These are phyloP conservation scores for Vachellia collinsii DNA, from an alignment of 306 rosid genomes.

Conservation along the genomic window DNA sequence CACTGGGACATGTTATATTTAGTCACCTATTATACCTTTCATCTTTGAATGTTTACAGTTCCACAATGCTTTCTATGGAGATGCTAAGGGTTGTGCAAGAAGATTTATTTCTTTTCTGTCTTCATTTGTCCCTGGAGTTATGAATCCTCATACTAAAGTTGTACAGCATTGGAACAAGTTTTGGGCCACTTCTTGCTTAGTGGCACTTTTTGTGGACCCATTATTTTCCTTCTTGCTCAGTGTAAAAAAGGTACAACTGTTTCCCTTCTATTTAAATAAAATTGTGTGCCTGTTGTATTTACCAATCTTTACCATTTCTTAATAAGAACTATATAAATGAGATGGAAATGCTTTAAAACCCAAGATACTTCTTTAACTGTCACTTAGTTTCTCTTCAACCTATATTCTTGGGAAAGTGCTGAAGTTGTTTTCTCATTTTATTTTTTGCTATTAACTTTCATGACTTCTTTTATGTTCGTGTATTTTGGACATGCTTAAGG, in stretches of 20 bases:
- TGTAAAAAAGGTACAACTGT: constrained; percentile 48
- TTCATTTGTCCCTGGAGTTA: constrained; percentile 69
- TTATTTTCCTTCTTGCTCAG: constrained; percentile 71
- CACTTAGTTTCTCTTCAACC: background rate
- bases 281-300: constrained; percentile 1
- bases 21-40: background rate
- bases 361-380: background rate
- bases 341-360: constrained; percentile 2
- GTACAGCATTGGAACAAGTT: constrained; percentile 78
- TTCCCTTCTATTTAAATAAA: constrained; percentile 28
- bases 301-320: constrained; percentile 13
- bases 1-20: constrained; percentile 2
- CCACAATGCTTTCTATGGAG: constrained; percentile 74
- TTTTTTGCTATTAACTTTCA: background rate
- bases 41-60: constrained; percentile 50
- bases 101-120: constrained; percentile 54
- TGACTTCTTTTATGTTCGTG: background rate
- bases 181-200: constrained; percentile 68
- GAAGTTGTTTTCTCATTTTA: background rate
- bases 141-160: constrained; percentile 78
- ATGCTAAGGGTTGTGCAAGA: constrained; percentile 73
- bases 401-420: background rate
- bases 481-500: background rate
- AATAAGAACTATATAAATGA: constrained; percentile 15
- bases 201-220: constrained; percentile 81